These are phyloP conservation scores for Tricholoma matsutake DNA, from an alignment of 768 basidiomycete species.

Conservation along the genomic window DNA sequence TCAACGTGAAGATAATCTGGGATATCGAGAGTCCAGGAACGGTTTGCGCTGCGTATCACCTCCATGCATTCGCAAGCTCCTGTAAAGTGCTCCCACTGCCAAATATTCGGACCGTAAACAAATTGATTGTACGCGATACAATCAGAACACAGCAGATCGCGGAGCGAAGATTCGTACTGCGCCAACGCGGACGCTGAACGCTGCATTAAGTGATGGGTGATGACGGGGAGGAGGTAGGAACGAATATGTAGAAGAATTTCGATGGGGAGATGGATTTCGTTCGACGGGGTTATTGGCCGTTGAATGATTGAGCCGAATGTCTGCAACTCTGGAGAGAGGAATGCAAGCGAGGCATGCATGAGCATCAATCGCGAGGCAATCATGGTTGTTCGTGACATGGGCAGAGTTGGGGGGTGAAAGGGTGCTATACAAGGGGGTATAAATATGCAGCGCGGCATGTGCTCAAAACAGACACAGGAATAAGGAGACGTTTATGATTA, in stretches of 20 bases:
- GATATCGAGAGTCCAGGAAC: constrained; percentile 3
- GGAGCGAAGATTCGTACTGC: constrained; percentile 38
- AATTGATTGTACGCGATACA: constrained; percentile 51
- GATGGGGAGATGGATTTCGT: constrained; percentile 34
- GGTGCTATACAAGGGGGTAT: not conserved
- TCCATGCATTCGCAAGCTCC: constrained; percentile 46
- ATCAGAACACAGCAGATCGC: constrained; percentile 43
- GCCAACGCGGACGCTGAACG: constrained; percentile 41
- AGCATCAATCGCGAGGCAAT: constrained; percentile 41
- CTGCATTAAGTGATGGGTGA: constrained; percentile 39
- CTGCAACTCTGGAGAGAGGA: constrained; percentile 43
- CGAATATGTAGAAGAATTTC: constrained; percentile 56
- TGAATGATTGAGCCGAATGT: constrained; percentile 39
- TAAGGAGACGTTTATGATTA: not conserved
- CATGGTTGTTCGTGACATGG: constrained; percentile 19
- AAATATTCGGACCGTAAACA: constrained; percentile 50
- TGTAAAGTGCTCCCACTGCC: constrained; percentile 51
- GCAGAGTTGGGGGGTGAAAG: not conserved
- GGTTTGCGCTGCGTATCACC: constrained; percentile 3
- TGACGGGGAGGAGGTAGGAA: constrained; percentile 38
- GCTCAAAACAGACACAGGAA: not conserved
- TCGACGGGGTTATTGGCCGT: constrained; percentile 2
- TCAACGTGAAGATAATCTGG: constrained; percentile 5
- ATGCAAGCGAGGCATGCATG: constrained; percentile 51
- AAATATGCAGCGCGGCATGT: not conserved